Conservation (phyloP, 768 basidiomycete genomes). For the Cubamyces sp. region DNA sequence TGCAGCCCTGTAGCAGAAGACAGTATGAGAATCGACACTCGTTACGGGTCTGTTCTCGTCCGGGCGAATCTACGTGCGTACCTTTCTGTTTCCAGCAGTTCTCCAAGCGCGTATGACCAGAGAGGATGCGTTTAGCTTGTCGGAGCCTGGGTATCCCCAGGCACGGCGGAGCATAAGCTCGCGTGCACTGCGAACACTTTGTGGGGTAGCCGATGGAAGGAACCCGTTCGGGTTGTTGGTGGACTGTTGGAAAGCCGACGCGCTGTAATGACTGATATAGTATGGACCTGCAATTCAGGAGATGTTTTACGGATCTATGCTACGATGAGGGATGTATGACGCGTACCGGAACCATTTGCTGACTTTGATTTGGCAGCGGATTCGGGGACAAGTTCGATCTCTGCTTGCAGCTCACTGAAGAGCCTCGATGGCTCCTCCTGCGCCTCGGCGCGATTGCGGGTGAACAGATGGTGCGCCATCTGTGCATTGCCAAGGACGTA, state of each 20-base stretch:
- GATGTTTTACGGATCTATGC: too few relatives aligned
- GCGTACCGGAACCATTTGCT: slow-evolving; percentile 1
- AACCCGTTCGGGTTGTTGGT: background rate
- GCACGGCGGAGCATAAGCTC: slow-evolving; percentile 14
- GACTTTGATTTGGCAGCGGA: background rate
- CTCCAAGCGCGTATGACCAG: slow-evolving; percentile 19
- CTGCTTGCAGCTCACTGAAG: slow-evolving; percentile 16
- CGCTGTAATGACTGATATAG: background rate
- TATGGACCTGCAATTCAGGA: slow-evolving; percentile 3
- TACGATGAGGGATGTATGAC: too few relatives aligned
- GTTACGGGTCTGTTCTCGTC: too few relatives aligned
- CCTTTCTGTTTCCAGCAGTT: slow-evolving; percentile 17
- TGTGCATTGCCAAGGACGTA: background rate
- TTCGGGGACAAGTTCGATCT: slow-evolving; percentile 13
- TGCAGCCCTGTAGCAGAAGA: slow-evolving; percentile 10
- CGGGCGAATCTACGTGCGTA: background rate
- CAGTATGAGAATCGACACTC: too few relatives aligned
- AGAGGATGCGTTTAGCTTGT: background rate
- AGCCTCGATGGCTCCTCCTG: slow-evolving; percentile 15
- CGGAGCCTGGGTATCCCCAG: background rate
- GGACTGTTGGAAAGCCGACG: background rate
- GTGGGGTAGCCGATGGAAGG: background rate
- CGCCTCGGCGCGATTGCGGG: slow-evolving; percentile 13
- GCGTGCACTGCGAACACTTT: slow-evolving; percentile 5
- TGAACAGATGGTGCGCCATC: slow-evolving; percentile 22